Evolutionary conservation across 2,329 filamentous ascomycete genomes (phyloP), one percentile per base, ranked within the genome.

Genomic region (Achaetomium macrosporum): DNA sequence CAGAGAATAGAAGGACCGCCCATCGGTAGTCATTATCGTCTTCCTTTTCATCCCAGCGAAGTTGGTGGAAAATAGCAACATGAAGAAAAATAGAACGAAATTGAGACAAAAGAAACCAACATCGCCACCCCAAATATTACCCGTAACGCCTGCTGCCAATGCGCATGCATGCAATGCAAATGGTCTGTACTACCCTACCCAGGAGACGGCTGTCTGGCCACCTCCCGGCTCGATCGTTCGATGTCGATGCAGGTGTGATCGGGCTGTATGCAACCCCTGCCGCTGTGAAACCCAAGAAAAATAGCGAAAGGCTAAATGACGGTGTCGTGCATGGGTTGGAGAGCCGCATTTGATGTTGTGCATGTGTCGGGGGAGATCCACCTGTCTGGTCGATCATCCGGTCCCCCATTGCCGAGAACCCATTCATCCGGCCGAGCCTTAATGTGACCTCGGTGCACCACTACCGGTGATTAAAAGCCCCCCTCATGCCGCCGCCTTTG

Each of bases 161-260:
- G 53, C 53, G 33, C n/a, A n/a, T 25, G 47, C 44, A 50, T 50
- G 49, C 45, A 49, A 56, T 52, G 46, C 45, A 56, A 56, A 52
- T 47, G 36, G 41, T 46, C 19, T 31, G 35, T 11, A 29, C n/a
- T n/a, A n/a, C n/a, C n/a, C n/a, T n/a, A n/a, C 16, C n/a, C 19
- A 25, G 41, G 19, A 53, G 49, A 39, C 10, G 41, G 33, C 29
- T 37, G 15, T 36, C 35, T 42, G 29, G n/a, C 43, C 30, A 6
- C 30, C 15, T 33, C 25, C 42, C 46, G 29, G 39, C 25, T 44
- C 9, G 43, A 47, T 43, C 37, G 42, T 20, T 20, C 17, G 42
- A 42, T 42, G 42, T 36, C 17, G 39, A 39, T 46, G 46, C 42
- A 31, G 25, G 31, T 42, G 45, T 46, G 46, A 35, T 19, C 41